Base-by-base conservation (phyloP, 2,329 filamentous ascomycete species). In the Fonsecaea pugnacius region DNA sequence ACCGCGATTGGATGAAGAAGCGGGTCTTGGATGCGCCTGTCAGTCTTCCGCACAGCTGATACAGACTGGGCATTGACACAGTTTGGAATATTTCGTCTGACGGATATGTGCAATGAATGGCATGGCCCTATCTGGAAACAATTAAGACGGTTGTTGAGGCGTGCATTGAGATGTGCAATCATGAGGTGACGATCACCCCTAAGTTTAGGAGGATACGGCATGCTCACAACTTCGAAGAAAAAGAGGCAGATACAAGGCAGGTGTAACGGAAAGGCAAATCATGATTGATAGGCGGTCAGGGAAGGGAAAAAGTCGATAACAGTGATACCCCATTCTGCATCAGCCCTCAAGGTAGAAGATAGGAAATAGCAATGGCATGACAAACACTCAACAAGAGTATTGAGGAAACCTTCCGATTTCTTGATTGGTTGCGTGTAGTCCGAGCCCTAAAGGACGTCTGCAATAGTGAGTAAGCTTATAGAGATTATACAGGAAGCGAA, bases 1-100 rank as follows among this genome's bases (percentile, higher is more conserved):
- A 70, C 46, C 38, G 61, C 16, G 65, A 69, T 33, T 71, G 69
- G 65, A 71, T 71, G 70, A 67, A 63, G 60, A 69, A 70, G 40
- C 57, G 65, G 24, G 69, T 71, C 4, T 58, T 70, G 55, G 63
- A 65, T 59, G 68, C 65, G 12, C 52, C 63, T 9, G 60, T 61
- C 54, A 68, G 66, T 60, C 48, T 63, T 27, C 64, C 62, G 50
- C 66, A 68, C 62, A 58, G 21, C 64, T 66, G 55, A 68, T 24
- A 48, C 40, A 53, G 30, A 4, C 27, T 61, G 14, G 4, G 18
- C 32, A 5, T 12, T 24, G 53, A 40, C 9, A 21, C 6, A n/a
- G 1, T 40, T 40, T 9, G 12, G 33, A 21, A 27, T n/a, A 21
- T 21, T 16, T 18, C 14, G 14, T 21, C 38, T 32, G 27, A 40